Evolutionary conservation across 352 stramenopile species (phyloP).

Genomic region (Phytophthora cactorum): DNA sequence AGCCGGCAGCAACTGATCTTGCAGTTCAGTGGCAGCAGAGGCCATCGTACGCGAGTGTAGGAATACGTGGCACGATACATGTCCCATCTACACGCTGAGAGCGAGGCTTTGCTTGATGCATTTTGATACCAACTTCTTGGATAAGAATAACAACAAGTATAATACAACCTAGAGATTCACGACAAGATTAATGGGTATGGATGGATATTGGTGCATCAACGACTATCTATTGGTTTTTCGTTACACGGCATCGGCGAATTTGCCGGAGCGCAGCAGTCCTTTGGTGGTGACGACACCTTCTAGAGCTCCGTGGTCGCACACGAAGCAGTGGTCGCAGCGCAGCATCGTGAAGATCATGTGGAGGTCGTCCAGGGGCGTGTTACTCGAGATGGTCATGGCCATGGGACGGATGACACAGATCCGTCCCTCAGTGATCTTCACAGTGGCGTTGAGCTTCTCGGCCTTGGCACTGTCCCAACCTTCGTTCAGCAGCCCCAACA

Average conservation of each 20-base stretch:
- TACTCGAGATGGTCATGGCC: slow-evolving; percentile 83
- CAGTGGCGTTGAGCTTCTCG: slow-evolving; percentile 51
- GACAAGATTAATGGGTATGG: too few relatives aligned
- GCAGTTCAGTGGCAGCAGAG: slow-evolving; percentile 12
- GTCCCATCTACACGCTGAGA: background rate
- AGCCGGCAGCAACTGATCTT: slow-evolving; percentile 62
- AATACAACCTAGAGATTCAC: too few relatives aligned
- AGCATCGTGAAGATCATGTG: slow-evolving; percentile 94
- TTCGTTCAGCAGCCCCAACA: slow-evolving; percentile 78
- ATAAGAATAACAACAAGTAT: too few relatives aligned
- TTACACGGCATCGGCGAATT: slow-evolving; percentile 23
- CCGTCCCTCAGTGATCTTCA: slow-evolving; percentile 77
- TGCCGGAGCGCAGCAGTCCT: slow-evolving; percentile 65
- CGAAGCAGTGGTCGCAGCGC: slow-evolving; percentile 87
- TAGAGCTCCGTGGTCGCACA: slow-evolving; percentile 86
- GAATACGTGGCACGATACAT: slow-evolving; percentile 1
- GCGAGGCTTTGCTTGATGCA: background rate
- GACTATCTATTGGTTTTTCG: background rate
- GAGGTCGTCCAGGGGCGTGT: slow-evolving; percentile 82
- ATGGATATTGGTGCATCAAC: too few relatives aligned
- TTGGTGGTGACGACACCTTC: slow-evolving; percentile 86
- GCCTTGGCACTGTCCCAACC: slow-evolving; percentile 68
- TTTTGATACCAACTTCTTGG: too few relatives aligned
- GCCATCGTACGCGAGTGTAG: background rate
- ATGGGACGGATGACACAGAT: slow-evolving; percentile 76